Evolutionary conservation across 345 rosid species (phyloP).

Genomic region (Zanthoxylum bungeanum): DNA sequence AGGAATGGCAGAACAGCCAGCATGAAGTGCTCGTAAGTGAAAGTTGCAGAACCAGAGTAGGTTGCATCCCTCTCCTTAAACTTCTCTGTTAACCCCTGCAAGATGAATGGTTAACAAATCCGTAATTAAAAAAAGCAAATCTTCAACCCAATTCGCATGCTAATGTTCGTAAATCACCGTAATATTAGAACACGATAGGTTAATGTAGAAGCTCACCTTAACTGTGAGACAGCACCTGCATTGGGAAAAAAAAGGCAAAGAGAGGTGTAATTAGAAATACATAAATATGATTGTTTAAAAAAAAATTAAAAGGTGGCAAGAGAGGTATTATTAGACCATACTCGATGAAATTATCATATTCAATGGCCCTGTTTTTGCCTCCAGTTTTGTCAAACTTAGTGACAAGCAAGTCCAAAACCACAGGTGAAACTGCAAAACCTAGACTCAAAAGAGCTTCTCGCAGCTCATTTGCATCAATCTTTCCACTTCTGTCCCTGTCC

Average conservation of each 20-base stretch:
- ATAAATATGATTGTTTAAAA: background rate
- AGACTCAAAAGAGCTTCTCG: slow-evolving; percentile 74
- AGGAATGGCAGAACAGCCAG: slow-evolving; percentile 86
- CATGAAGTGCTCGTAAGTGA: slow-evolving; percentile 82
- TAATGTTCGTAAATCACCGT: no score
- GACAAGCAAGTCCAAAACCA: slow-evolving; percentile 67
- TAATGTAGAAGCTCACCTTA: slow-evolving; percentile 45
- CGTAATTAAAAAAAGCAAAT: no score
- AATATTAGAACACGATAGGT: background rate
- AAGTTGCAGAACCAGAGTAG: slow-evolving; percentile 75
- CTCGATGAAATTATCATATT: slow-evolving; percentile 97
- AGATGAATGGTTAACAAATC: background rate
- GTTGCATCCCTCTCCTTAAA: slow-evolving; percentile 75
- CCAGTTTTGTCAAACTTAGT: slow-evolving; percentile 84
- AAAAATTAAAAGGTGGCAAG: background rate
- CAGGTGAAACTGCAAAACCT: slow-evolving; percentile 70
- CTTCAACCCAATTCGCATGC: no score
- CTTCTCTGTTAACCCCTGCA: slow-evolving; percentile 89
- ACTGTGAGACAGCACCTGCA: slow-evolving; percentile 97
- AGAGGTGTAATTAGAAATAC: no score
- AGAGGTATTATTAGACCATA: slow-evolving; percentile 28
- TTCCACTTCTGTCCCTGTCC: slow-evolving; percentile 87
- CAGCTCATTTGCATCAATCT: slow-evolving; percentile 74
- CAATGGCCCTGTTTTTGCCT: slow-evolving; percentile 67
- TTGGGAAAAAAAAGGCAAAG: slow-evolving; percentile 1